Base-by-base conservation (phyloP, 2,329 filamentous ascomycete genomes). In the Aspergillus spinulosporus region DNA sequence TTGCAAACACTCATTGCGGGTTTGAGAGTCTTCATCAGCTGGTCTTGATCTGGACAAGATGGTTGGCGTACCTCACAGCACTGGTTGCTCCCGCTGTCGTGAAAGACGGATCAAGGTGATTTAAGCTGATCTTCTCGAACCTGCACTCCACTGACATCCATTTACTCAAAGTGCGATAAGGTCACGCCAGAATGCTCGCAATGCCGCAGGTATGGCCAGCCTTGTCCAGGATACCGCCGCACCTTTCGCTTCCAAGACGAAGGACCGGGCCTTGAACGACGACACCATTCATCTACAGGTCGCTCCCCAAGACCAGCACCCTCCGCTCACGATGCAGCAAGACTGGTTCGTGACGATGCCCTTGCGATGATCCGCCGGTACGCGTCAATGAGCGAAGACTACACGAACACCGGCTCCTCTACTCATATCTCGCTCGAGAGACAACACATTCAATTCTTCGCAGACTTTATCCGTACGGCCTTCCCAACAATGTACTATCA, bases 61-160 rank as follows among this genome's bases (percentile, higher is more conserved):
- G 74, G 73, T 75, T 48, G 74, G 74, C 37, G 69, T 76, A 52
- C 74, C 74, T 49, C 67, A 74, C 54, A 76, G 73, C 60, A 76
- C 71, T 63, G 74, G 73, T 40, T 76, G 74, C 64, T 60, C 70
- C 53, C 68, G 72, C 31, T 76, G 74, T 60, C 72, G 73, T 15
- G 68, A 73, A 59, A 67, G 74, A 54, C 71, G 72, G 21, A 71
- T 76, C 49, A 75, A 71, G 65, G 72, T 69, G 51, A 65, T 42
- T 4, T n/a, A 28, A 15, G 11, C 5, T 49, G 14, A 32, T 5
- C 6, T 5, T 31, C 14, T 5, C 31, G 12, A 31, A 1, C 12
- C 40, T 31, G 32, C 11, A 8, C 34, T n/a, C 5, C 7, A 37
- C 42, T 32, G 8, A 47, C 37, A 39, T 52, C 14, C 21, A 14